These are phyloP conservation scores for Alternaria rosae DNA, from an alignment of 2,329 filamentous ascomycete genomes.

Conservation along the genomic window DNA sequence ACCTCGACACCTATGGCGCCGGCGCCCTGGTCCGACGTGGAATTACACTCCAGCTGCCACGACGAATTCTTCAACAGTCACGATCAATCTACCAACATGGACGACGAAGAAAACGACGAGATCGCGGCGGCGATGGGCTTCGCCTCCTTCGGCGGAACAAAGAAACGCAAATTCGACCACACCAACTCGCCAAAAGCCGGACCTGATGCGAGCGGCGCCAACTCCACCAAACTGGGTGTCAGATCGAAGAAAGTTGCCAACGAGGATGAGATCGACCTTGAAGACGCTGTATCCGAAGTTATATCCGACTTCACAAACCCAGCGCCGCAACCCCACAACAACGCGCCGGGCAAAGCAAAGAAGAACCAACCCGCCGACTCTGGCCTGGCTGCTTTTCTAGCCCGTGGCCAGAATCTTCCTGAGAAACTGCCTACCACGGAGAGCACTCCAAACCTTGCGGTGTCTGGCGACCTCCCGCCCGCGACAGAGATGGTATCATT, in stretches of 20 bases:
- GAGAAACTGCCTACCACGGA: slow-evolving; percentile 21
- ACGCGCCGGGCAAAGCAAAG: slow-evolving; percentile 7
- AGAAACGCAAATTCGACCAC: slow-evolving; percentile 73
- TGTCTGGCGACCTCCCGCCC: slow-evolving; percentile 8
- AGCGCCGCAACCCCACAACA: slow-evolving; percentile 1
- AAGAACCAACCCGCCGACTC: slow-evolving; percentile 23
- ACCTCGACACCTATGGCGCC: neutral
- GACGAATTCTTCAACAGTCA: neutral
- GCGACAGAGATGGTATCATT: slow-evolving; percentile 34
- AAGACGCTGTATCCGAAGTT: neutral
- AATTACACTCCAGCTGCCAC: neutral
- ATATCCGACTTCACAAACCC: neutral
- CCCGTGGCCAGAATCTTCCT: slow-evolving; percentile 36
- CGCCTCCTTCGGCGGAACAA: slow-evolving; percentile 71
- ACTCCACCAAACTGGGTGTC: slow-evolving; percentile 49
- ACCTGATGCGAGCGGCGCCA: slow-evolving; percentile 40
- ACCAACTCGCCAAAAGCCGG: slow-evolving; percentile 59
- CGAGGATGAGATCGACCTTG: neutral
- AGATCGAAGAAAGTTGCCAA: slow-evolving; percentile 34
- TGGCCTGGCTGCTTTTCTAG: slow-evolving; percentile 44
- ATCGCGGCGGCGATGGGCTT: slow-evolving; percentile 78
- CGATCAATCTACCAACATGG: slow-evolving; percentile 28
- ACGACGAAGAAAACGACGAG: slow-evolving; percentile 58
- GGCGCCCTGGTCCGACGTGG: neutral
- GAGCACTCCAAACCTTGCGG: neutral